Conservation (phyloP, 805 yeast genomes). For the Myxozyma neglecta region DNA sequence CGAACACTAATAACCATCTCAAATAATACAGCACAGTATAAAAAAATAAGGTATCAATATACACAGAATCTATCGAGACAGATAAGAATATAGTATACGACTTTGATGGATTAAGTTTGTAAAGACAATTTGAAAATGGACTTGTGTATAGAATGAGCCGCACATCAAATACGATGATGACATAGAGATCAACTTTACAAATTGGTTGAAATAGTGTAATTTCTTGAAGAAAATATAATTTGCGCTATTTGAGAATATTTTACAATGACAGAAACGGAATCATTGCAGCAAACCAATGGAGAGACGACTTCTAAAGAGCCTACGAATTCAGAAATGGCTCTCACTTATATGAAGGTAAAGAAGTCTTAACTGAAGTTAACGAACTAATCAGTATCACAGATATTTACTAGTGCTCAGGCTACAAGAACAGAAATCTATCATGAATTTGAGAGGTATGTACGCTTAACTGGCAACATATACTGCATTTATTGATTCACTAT, state of each 20-base stretch:
- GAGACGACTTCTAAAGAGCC: too few species aligned
- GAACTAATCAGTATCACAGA: background rate
- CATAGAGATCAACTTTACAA: too few species aligned
- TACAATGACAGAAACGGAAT: too few species aligned
- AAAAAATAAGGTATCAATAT: background rate
- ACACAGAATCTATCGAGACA: background rate
- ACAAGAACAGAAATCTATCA: conserved; percentile 31
- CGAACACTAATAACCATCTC: background rate
- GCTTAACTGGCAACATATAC: too few species aligned
- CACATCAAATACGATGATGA: too few species aligned
- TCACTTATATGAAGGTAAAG: conserved; percentile 26
- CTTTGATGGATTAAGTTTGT: background rate
- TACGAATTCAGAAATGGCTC: conserved; percentile 11
- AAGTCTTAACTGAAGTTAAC: background rate
- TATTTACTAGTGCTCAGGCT: conserved; percentile 25
- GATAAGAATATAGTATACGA: background rate
- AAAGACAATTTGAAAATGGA: too few species aligned
- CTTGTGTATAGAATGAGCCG: too few species aligned
- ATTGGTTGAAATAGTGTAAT: too few species aligned
- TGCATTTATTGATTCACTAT: background rate
- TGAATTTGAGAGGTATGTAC: conserved; percentile 26
- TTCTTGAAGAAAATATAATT: too few species aligned
- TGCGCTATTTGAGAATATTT: too few species aligned
- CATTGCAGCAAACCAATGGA: too few species aligned
- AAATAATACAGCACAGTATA: background rate